A percentile compares a stretch with the other conserved stretches of the same genome.
Conservation (phyloP, 768 basidiomycete genomes). For the Nevesoporus exiguus region DNA sequence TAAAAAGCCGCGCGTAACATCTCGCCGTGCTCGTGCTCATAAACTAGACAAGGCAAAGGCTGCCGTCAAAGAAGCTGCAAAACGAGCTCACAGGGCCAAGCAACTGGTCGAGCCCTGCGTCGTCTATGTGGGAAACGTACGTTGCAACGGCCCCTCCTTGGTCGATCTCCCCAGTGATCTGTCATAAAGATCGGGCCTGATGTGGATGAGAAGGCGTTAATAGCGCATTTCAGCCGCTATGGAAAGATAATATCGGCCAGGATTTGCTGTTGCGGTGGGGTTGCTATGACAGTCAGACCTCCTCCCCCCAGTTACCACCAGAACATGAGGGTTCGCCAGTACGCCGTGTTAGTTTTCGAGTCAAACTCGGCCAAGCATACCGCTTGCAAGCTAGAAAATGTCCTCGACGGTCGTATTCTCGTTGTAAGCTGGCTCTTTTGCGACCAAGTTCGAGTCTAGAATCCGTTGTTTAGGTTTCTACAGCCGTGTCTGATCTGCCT, state of each 20-base stretch:
- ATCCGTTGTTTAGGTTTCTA: slow-evolving; percentile 22
- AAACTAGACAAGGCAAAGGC: slow-evolving; percentile 16
- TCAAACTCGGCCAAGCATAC: slow-evolving; percentile 33
- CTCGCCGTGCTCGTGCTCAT: slow-evolving; percentile 10
- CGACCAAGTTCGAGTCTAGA: not conserved
- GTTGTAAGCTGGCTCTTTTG: slow-evolving; percentile 35
- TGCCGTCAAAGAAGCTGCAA: slow-evolving; percentile 17
- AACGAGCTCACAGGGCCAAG: slow-evolving; percentile 11
- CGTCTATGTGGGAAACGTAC: slow-evolving; percentile 63
- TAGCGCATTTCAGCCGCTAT: slow-evolving; percentile 21
- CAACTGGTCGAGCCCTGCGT: slow-evolving; percentile 24
- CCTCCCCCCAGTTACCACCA: slow-evolving; percentile 27
- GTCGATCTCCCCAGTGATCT: slow-evolving; percentile 1
- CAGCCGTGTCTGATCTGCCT: slow-evolving; percentile 32
- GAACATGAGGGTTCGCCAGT: slow-evolving; percentile 42
- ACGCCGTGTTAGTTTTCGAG: slow-evolving; percentile 50
- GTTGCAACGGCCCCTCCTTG: slow-evolving; percentile 19
- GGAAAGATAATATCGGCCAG: slow-evolving; percentile 20
- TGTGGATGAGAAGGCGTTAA: slow-evolving; percentile 23
- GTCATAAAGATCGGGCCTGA: slow-evolving; percentile 32
- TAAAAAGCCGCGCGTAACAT: slow-evolving; percentile 3
- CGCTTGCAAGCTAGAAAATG: slow-evolving; percentile 43
- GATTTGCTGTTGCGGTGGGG: slow-evolving; percentile 33
- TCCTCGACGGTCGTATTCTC: slow-evolving; percentile 38
- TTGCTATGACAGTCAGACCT: slow-evolving; percentile 27